Conservation (phyloP, 768 basidiomycete species). For the Amanita jacksonii region DNA sequence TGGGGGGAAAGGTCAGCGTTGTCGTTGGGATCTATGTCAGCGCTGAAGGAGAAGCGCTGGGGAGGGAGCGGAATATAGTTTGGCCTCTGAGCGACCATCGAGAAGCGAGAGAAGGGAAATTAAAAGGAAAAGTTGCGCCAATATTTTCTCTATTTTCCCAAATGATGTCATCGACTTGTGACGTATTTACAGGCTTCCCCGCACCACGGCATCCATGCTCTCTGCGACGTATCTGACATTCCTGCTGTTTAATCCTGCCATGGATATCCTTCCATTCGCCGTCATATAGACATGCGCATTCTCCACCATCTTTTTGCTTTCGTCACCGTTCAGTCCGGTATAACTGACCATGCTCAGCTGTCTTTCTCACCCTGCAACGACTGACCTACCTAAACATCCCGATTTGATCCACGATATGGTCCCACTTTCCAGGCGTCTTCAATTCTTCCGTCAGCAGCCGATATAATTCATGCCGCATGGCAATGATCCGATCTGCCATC, state of each 20-base stretch:
- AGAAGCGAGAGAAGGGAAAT: not conserved
- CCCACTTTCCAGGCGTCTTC: constrained; percentile 88
- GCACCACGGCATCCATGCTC: constrained; percentile 56
- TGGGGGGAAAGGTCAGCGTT: constrained; percentile 16
- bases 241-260: constrained; percentile 80
- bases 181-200: not conserved
- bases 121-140: constrained; percentile 3
- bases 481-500: constrained; percentile 91
- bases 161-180: too few species aligned
- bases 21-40: too few species aligned
- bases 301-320: constrained; percentile 60
- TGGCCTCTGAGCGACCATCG: constrained; percentile 9
- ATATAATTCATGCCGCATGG: constrained; percentile 79
- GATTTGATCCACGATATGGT: constrained; percentile 93
- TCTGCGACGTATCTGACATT: constrained; percentile 75
- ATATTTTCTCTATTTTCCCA: too few species aligned
- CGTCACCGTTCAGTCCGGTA: constrained; percentile 64
- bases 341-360: too few species aligned
- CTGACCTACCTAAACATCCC: constrained; percentile 99
- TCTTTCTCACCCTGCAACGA: too few species aligned
- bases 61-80: constrained; percentile 7
- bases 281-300: constrained; percentile 83
- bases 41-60: constrained; percentile 3
- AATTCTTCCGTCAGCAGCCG: constrained; percentile 64
- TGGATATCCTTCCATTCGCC: constrained; percentile 81